These are phyloP conservation scores for Pezicula carpinea DNA, from an alignment of 2,329 filamentous ascomycete species.

Conservation along the genomic window DNA sequence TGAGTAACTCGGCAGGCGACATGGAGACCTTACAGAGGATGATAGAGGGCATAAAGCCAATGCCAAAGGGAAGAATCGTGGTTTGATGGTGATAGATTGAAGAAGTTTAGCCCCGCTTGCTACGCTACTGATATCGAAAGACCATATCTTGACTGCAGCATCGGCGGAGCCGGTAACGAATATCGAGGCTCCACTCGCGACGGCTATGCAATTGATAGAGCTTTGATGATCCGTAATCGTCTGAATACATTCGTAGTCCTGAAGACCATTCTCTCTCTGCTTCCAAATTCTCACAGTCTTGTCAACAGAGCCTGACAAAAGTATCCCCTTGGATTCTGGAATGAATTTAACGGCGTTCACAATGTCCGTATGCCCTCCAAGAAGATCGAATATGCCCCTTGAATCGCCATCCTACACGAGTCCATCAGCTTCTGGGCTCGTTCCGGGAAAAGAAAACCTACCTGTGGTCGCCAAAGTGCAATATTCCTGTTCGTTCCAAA, in stretches of 20 bases:
- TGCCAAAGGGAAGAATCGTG: slow-evolving; percentile 77
- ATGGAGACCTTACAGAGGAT: too few species aligned
- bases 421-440: neutral
- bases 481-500: slow-evolving; percentile 88
- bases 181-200: slow-evolving; percentile 29
- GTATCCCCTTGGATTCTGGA: slow-evolving; percentile 46
- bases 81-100: slow-evolving; percentile 68
- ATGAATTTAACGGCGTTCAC: slow-evolving; percentile 85
- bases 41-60: slow-evolving; percentile 61
- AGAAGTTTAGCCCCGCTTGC: slow-evolving; percentile 40
- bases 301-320: slow-evolving; percentile 81
- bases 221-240: slow-evolving; percentile 64
- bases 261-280: slow-evolving; percentile 29
- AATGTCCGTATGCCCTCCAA: slow-evolving; percentile 71
- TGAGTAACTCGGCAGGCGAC: too few species aligned
- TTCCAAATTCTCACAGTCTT: slow-evolving; percentile 72
- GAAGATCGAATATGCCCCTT: slow-evolving; percentile 58
- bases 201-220: slow-evolving; percentile 66
- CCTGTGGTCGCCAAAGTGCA: slow-evolving; percentile 78
- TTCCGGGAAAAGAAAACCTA: slow-evolving; percentile 39
- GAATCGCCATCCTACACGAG: slow-evolving; percentile 18
- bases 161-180: slow-evolving; percentile 80
- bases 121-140: slow-evolving; percentile 41
- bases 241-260: slow-evolving; percentile 37
- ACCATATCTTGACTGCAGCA: slow-evolving; percentile 68